A percentile compares a stretch with the other conserved stretches of the same genome.
Evolutionary conservation across 164 flowering plant genomes (phyloP).

Genomic region (Aristolochia fimbriata): DNA sequence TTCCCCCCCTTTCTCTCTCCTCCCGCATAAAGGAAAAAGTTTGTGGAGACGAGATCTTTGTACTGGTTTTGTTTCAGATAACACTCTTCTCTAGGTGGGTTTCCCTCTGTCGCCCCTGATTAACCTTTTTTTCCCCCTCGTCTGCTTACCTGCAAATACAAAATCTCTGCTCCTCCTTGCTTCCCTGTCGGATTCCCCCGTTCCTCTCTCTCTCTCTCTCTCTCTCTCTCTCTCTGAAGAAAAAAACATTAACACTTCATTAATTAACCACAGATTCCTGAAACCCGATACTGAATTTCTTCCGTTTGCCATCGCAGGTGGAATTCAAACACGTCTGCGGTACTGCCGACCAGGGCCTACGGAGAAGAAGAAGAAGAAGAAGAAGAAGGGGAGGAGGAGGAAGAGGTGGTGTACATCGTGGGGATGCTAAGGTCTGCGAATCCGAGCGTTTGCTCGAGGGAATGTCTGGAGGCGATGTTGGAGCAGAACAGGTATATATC

Average conservation of each 20-base stretch:
- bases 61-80: neutral
- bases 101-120: neutral
- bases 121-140: neutral
- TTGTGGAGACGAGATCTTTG: neutral
- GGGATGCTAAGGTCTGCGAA: constrained; percentile 19
- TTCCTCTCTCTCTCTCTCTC: neutral
- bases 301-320: constrained; percentile 14
- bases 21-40: too few relatives aligned
- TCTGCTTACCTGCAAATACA: neutral
- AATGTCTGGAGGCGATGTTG: constrained; percentile 14
- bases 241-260: too few relatives aligned
- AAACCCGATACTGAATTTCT: too few relatives aligned
- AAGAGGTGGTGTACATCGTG: constrained; percentile 17
- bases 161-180: neutral
- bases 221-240: neutral
- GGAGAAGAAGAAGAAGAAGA: neutral
- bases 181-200: neutral
- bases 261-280: neutral
- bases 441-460: constrained; percentile 10
- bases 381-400: neutral
- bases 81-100: constrained; percentile 1
- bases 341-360: constrained; percentile 10
- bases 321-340: constrained; percentile 20
- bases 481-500: constrained; percentile 14
- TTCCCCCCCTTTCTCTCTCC: too few relatives aligned